Percentiles rank a stretch among this genome's conserved stretches.
Conservation (phyloP, 352 stramenopile species). For the Globisporangium irregulare region DNA sequence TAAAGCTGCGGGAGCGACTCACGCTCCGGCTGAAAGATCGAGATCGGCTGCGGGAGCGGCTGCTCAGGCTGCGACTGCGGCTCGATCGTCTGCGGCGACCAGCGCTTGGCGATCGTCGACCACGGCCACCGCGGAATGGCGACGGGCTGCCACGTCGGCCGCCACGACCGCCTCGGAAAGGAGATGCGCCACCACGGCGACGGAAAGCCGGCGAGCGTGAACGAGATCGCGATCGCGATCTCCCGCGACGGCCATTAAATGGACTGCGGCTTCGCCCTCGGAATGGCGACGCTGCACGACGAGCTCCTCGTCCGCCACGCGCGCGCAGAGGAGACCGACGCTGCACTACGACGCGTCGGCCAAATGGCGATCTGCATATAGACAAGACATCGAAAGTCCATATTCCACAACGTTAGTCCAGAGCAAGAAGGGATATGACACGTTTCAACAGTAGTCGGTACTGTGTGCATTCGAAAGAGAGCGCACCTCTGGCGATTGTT, state of each 20-base stretch:
- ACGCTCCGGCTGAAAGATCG: background rate
- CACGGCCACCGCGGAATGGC: conserved; percentile 11
- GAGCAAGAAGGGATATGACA: background rate
- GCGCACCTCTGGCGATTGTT: conserved; percentile 16
- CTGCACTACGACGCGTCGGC: conserved; percentile 6
- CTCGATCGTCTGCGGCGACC: conserved; percentile 10
- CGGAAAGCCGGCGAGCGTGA: conserved; percentile 40
- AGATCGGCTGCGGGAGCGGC: background rate
- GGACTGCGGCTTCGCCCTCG: conserved; percentile 47
- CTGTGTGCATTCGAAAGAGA: background rate
- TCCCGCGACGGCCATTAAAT: conserved; percentile 20
- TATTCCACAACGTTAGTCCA: background rate
- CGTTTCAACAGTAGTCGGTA: background rate
- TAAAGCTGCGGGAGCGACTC: background rate
- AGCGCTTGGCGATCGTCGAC: conserved; percentile 12
- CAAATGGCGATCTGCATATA: conserved; percentile 8
- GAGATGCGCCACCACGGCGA: conserved; percentile 35
- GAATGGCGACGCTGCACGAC: conserved; percentile 43
- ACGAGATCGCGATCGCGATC: conserved; percentile 17
- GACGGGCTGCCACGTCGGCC: conserved; percentile 18
- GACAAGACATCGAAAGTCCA: background rate
- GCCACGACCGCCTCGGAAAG: conserved; percentile 29
- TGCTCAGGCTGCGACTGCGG: background rate
- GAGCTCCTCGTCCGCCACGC: conserved; percentile 16
- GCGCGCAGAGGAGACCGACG: conserved; percentile 25